These are phyloP conservation scores for Scheffersomyces titani DNA, from an alignment of 1,139 yeast species.

Conservation along the genomic window DNA sequence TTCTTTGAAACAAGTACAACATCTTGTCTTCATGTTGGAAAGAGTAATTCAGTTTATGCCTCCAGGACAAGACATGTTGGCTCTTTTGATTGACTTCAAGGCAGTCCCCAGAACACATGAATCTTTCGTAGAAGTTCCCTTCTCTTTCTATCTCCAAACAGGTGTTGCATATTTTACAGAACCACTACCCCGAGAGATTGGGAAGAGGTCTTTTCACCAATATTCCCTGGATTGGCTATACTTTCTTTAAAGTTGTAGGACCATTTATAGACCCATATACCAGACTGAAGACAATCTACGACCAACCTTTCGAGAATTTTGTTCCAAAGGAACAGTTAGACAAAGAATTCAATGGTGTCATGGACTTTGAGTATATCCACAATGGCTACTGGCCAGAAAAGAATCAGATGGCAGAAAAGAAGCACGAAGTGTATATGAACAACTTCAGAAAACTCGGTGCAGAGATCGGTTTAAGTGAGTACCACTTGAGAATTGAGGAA, in stretches of 20 bases:
- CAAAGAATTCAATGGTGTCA: slow-evolving; percentile 46
- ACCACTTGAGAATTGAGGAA: slow-evolving; percentile 32
- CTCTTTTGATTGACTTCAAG: slow-evolving; percentile 86
- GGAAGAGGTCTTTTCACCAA: slow-evolving; percentile 50
- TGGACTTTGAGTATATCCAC: slow-evolving; percentile 46
- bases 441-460: slow-evolving; percentile 44
- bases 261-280: slow-evolving; percentile 55
- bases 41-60: slow-evolving; percentile 93
- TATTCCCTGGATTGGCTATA: slow-evolving; percentile 51
- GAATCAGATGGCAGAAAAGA: slow-evolving; percentile 40
- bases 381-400: slow-evolving; percentile 45
- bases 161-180: slow-evolving; percentile 83
- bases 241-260: slow-evolving; percentile 47
- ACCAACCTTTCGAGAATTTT: slow-evolving; percentile 47
- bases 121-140: slow-evolving; percentile 43
- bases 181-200: slow-evolving; percentile 67
- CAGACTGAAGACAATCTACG: slow-evolving; percentile 49
- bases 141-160: slow-evolving; percentile 55
- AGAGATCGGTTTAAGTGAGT: slow-evolving; percentile 46
- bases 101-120: slow-evolving; percentile 48
- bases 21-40: slow-evolving; percentile 88
- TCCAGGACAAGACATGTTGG: slow-evolving; percentile 89
- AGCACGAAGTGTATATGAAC: slow-evolving; percentile 33
- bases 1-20: slow-evolving; percentile 86
- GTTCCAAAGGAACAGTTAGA: slow-evolving; percentile 50